Conservation (phyloP, 2,329 filamentous ascomycete species). For the Penicillium occitanis region DNA sequence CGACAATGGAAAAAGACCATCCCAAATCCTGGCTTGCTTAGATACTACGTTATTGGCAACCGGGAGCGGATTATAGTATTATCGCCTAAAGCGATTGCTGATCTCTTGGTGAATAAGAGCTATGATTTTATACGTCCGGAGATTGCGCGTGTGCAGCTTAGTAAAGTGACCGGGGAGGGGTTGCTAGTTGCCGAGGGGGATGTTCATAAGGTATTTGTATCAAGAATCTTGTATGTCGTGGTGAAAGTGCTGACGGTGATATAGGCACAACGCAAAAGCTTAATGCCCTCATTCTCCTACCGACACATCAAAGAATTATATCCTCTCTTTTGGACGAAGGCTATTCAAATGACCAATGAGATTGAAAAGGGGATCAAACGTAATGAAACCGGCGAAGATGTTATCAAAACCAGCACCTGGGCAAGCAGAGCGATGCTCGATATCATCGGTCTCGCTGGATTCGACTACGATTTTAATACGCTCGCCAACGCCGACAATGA, state of each 20-base stretch:
- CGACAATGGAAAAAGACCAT: constrained; percentile 57
- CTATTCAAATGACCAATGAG: constrained; percentile 63
- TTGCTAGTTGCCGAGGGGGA: constrained; percentile 81
- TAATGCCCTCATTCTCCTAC: constrained; percentile 82
- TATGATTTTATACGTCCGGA: constrained; percentile 69
- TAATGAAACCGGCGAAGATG: constrained; percentile 33
- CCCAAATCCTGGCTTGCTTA: constrained; percentile 67
- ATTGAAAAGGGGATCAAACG: constrained; percentile 53
- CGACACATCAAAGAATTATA: constrained; percentile 83
- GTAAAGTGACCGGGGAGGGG: constrained; percentile 43
- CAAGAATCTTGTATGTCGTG: neutral
- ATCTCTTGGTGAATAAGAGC: constrained; percentile 66
- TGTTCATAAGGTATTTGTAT: constrained; percentile 66
- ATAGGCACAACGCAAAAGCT: constrained; percentile 66
- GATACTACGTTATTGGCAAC: constrained; percentile 64
- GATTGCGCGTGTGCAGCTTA: constrained; percentile 44
- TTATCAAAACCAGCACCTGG: constrained; percentile 63
- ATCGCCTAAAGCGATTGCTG: constrained; percentile 64
- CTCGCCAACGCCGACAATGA: constrained; percentile 60
- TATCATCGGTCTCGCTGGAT: constrained; percentile 71
- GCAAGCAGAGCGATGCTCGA: constrained; percentile 69
- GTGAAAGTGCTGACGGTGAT: constrained; percentile 9
- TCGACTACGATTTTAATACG: constrained; percentile 69
- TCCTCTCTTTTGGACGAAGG: constrained; percentile 79
- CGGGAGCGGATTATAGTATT: constrained; percentile 62